phyloP scores from a whole-genome alignment of 2,329 filamentous ascomycete genomes.

The Pezizomycotina sp. region DNA sequence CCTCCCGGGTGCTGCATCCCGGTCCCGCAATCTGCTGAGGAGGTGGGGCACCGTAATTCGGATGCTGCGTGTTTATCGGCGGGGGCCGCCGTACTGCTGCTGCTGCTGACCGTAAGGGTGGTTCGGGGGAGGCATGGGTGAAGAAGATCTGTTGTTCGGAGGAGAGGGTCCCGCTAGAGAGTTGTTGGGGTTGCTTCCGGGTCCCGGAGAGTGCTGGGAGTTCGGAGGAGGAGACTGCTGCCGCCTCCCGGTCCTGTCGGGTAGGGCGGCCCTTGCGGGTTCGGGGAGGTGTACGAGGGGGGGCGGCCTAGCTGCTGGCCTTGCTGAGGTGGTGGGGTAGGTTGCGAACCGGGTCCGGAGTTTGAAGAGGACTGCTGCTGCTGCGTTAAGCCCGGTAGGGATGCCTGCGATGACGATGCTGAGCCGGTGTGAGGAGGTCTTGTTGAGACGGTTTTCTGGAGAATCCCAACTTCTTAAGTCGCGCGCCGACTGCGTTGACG shows the following conservation, averaged over 20 bases:
- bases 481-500: slow-evolving; percentile 37
- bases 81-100: slow-evolving; percentile 10
- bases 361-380: slow-evolving; percentile 32
- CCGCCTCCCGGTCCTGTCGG: slow-evolving; percentile 33
- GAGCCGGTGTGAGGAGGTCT: slow-evolving; percentile 26
- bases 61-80: slow-evolving; percentile 15
- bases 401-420: slow-evolving; percentile 12
- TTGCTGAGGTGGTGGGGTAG: slow-evolving; percentile 28
- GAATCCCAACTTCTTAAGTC: slow-evolving; percentile 36
- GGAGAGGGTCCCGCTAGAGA: slow-evolving; percentile 7
- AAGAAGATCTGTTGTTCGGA: slow-evolving; percentile 10
- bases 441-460: slow-evolving; percentile 29
- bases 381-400: slow-evolving; percentile 29
- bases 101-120: slow-evolving; percentile 8
- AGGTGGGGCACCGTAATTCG: slow-evolving; percentile 8
- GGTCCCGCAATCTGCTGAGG: too few species aligned
- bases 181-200: slow-evolving; percentile 9
- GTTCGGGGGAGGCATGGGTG: slow-evolving; percentile 17
- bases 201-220: slow-evolving; percentile 25
- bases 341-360: slow-evolving; percentile 25
- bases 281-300: slow-evolving; percentile 46
- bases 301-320: slow-evolving; percentile 43
- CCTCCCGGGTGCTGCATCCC: slow-evolving; percentile 6
- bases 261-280: slow-evolving; percentile 38
- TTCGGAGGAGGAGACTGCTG: slow-evolving; percentile 35